These are phyloP conservation scores for Nasturtium officinale DNA, from an alignment of 345 rosid genomes.

Conservation along the genomic window DNA sequence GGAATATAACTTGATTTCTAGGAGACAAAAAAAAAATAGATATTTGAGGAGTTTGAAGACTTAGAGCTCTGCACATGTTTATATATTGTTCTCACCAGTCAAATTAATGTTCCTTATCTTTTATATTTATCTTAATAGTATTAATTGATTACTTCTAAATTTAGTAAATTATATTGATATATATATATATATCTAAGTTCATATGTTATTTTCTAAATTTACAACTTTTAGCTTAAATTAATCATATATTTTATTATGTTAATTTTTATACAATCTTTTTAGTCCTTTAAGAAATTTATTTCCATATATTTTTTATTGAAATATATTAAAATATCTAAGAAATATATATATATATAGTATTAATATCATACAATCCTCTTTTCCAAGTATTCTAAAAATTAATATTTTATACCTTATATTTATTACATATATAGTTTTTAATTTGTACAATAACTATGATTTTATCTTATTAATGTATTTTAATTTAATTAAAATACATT, in stretches of 20 bases:
- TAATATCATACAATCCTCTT: too few relatives aligned
- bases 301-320: neutral
- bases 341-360: neutral
- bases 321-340: neutral
- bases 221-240: neutral
- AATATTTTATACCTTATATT: too few relatives aligned
- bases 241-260: neutral
- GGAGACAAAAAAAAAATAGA: neutral
- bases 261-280: neutral
- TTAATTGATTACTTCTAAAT: neutral
- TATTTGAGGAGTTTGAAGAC: neutral
- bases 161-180: neutral
- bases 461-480: too few relatives aligned
- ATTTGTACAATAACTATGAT: neutral
- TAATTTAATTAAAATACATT: too few relatives aligned
- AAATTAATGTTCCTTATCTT: neutral
- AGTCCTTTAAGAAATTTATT: too few relatives aligned
- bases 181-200: neutral
- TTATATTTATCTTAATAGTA: neutral
- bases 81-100: neutral
- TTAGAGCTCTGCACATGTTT: neutral
- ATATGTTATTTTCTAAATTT: neutral
- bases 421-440: too few relatives aligned
- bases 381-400: too few relatives aligned
- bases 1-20: neutral